These are phyloP conservation scores for Pyricularia sp. DNA, from an alignment of 2,329 filamentous ascomycete genomes.

Conservation along the genomic window DNA sequence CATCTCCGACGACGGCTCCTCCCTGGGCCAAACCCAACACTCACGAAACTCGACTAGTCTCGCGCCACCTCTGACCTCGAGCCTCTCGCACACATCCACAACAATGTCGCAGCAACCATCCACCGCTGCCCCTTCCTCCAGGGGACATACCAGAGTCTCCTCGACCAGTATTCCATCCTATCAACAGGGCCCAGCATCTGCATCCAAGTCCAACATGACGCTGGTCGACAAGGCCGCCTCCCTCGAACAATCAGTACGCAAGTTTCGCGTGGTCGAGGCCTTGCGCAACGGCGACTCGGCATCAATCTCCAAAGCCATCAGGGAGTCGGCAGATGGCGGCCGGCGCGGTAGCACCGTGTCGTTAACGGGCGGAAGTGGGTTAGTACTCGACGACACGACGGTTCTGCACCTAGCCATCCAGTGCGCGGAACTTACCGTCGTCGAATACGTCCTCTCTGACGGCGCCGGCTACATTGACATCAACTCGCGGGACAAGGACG, in stretches of 20 bases:
- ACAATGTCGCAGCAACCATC: conserved; percentile 23
- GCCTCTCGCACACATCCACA: conserved; percentile 21
- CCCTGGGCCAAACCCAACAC: conserved; percentile 10
- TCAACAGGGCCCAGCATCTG: conserved; percentile 21
- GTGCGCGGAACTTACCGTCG: conserved; percentile 83
- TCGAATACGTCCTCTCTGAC: conserved; percentile 87
- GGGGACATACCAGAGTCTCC: conserved; percentile 26
- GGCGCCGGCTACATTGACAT: conserved; percentile 62
- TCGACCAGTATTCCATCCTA: conserved; percentile 31
- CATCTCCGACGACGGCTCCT: conserved; percentile 36
- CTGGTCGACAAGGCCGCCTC: conserved; percentile 37
- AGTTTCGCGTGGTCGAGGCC: conserved; percentile 91
- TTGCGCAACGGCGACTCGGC: conserved; percentile 83
- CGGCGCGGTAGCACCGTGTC: conserved; percentile 49
- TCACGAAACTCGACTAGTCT: neutral
- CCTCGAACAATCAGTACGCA: conserved; percentile 88
- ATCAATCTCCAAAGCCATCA: conserved; percentile 78
- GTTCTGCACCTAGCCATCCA: conserved; percentile 91
- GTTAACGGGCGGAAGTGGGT: conserved; percentile 31
- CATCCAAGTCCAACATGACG: conserved; percentile 19
- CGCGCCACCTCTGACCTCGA: conserved; percentile 22
- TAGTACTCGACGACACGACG: conserved; percentile 67
- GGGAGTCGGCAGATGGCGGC: conserved; percentile 48
- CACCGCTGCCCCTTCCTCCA: conserved; percentile 13
- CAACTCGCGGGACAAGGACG: conserved; percentile 85